Conservation (phyloP, 495 filamentous ascomycete species). For the Aspergillus kassunensis region DNA sequence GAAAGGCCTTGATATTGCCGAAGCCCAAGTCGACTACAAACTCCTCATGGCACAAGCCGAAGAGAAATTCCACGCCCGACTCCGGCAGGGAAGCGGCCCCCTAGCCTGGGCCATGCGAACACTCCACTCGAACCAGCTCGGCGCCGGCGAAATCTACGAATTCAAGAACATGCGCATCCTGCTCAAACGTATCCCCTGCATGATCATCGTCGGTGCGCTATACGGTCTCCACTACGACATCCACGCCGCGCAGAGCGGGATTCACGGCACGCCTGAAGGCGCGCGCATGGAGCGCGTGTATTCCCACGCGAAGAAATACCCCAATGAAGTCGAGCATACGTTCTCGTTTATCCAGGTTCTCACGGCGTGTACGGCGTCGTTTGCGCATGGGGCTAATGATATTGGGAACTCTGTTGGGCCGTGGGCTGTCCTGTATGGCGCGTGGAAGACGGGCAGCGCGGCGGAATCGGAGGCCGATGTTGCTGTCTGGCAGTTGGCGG, state of each 20-base stretch:
- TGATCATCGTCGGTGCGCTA: slow-evolving; percentile 49
- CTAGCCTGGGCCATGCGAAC: slow-evolving; percentile 70
- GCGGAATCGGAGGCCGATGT: slow-evolving; percentile 46
- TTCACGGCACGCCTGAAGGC: slow-evolving; percentile 61
- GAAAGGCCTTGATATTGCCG: slow-evolving; percentile 38
- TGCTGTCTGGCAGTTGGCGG: slow-evolving; percentile 57
- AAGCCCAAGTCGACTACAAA: slow-evolving; percentile 51
- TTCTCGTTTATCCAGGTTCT: slow-evolving; percentile 73
- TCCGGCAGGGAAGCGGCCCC: slow-evolving; percentile 54
- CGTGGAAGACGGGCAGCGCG: slow-evolving; percentile 56
- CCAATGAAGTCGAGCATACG: slow-evolving; percentile 71
- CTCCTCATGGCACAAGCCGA: slow-evolving; percentile 50
- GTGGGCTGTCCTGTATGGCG: slow-evolving; percentile 62
- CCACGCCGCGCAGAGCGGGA: slow-evolving; percentile 61
- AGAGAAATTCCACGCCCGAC: slow-evolving; percentile 46
- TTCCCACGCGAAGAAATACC: slow-evolving; percentile 57
- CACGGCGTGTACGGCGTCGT: slow-evolving; percentile 69
- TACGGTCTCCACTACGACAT: slow-evolving; percentile 73
- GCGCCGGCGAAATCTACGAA: slow-evolving; percentile 63
- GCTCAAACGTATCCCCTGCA: slow-evolving; percentile 56
- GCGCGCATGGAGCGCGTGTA: slow-evolving; percentile 60
- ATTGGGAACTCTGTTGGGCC: slow-evolving; percentile 75
- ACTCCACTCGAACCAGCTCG: slow-evolving; percentile 63
- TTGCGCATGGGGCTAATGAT: slow-evolving; percentile 79
- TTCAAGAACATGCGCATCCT: slow-evolving; percentile 56